Conservation (phyloP, 1,284 basidiomycete genomes). For the Tylopilus sp. region DNA sequence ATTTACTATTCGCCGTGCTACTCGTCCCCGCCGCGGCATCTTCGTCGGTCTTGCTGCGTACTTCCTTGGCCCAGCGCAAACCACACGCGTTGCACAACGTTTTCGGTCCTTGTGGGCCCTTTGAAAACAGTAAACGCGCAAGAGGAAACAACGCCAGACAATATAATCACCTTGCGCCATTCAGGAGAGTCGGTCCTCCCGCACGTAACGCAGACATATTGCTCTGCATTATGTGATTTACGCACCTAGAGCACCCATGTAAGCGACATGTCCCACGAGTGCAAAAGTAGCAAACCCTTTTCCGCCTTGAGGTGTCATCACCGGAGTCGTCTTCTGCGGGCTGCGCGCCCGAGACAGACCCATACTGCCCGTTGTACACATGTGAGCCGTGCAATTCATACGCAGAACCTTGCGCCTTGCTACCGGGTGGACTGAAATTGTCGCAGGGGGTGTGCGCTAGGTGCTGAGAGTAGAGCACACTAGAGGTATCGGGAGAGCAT, state of each 20-base stretch:
- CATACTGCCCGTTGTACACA: slow-evolving; percentile 18
- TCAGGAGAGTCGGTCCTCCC: slow-evolving; percentile 78
- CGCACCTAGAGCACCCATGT: slow-evolving; percentile 34
- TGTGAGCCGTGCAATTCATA: slow-evolving; percentile 22
- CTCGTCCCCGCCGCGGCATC: slow-evolving; percentile 21
- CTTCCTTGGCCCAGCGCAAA: slow-evolving; percentile 74
- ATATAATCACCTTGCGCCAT: slow-evolving; percentile 65
- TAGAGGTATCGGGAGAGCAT: slow-evolving; percentile 12
- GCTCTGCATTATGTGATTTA: slow-evolving; percentile 51
- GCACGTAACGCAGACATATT: slow-evolving; percentile 73
- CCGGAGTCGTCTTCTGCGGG: slow-evolving; percentile 26
- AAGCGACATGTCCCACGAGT: background rate
- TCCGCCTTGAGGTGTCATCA: slow-evolving; percentile 32
- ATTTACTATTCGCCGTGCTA: slow-evolving; percentile 15
- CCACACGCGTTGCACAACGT: slow-evolving; percentile 87
- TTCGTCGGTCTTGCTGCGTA: slow-evolving; percentile 43
- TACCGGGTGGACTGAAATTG: slow-evolving; percentile 9
- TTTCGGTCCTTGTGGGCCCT: slow-evolving; percentile 80
- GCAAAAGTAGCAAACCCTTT: slow-evolving; percentile 37
- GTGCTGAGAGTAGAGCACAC: slow-evolving; percentile 14
- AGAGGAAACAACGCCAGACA: background rate
- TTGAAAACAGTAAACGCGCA: slow-evolving; percentile 19
- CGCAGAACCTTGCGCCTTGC: slow-evolving; percentile 12
- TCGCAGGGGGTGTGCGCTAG: slow-evolving; percentile 15
- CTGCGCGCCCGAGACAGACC: slow-evolving; percentile 13